phyloP scores from a whole-genome alignment of 2,329 filamentous ascomycete genomes.

The Ophiobolus disseminans region DNA sequence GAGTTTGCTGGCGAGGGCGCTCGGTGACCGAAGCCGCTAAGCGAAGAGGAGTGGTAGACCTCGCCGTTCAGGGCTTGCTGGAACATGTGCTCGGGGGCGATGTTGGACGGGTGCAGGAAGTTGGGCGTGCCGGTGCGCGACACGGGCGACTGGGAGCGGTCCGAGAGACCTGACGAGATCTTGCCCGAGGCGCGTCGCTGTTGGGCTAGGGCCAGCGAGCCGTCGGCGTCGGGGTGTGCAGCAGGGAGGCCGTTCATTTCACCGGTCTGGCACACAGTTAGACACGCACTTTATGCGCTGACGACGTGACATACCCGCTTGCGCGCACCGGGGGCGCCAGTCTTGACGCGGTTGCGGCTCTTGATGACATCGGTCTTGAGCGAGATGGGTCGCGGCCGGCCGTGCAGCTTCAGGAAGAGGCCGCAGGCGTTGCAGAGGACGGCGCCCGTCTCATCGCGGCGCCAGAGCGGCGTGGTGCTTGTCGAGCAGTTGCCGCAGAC shows the following conservation, averaged over 20 bases:
- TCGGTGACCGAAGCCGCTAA: slow-evolving; percentile 50
- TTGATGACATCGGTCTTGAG: slow-evolving; percentile 99
- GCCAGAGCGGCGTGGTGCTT: slow-evolving; percentile 95
- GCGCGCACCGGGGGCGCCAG: slow-evolving; percentile 76
- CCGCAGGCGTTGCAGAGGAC: slow-evolving; percentile 99
- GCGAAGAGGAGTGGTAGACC: slow-evolving; percentile 64
- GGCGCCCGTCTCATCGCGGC: slow-evolving; percentile 91
- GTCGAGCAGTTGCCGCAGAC: slow-evolving; percentile 97
- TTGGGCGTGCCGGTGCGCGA: slow-evolving; percentile 81
- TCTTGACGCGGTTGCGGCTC: slow-evolving; percentile 97
- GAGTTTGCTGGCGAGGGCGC: slow-evolving; percentile 65
- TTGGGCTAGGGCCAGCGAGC: slow-evolving; percentile 63
- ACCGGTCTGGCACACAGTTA: slow-evolving; percentile 27
- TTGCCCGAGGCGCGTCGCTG: slow-evolving; percentile 74
- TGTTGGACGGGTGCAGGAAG: slow-evolving; percentile 69
- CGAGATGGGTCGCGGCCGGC: slow-evolving; percentile 89
- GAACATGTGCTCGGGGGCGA: slow-evolving; percentile 79
- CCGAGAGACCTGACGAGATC: slow-evolving; percentile 72
- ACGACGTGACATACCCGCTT: slow-evolving; percentile 71
- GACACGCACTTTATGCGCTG: slow-evolving; percentile 3
- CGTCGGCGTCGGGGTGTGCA: slow-evolving; percentile 63
- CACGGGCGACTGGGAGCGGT: slow-evolving; percentile 78
- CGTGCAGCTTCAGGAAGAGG: slow-evolving; percentile 95
- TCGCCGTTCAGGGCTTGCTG: slow-evolving; percentile 75
- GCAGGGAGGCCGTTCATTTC: slow-evolving; percentile 64